A percentile compares a stretch with the other conserved stretches of the same genome.
These are phyloP conservation scores for Neurospora sublineolata DNA, from an alignment of 495 filamentous ascomycete genomes.

Conservation along the genomic window DNA sequence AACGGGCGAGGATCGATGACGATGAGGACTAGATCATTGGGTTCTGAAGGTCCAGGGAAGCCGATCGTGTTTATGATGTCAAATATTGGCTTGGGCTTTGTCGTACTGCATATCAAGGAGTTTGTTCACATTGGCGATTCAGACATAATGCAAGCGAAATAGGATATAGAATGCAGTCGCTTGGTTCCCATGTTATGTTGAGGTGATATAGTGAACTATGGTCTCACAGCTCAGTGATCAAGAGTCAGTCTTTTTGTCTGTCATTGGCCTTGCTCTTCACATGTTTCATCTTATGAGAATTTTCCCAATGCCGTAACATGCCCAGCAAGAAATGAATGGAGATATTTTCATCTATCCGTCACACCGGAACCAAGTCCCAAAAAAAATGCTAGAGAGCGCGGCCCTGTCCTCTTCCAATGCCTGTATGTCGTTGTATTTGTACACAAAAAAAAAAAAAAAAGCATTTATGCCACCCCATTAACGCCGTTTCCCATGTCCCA, in stretches of 20 bases:
- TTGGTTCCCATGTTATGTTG: not conserved
- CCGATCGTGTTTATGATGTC: not conserved
- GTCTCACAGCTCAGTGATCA: too few species aligned
- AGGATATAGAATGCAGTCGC: not conserved
- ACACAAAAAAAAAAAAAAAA: not conserved
- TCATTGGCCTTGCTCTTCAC: not conserved
- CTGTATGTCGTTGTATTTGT: not conserved
- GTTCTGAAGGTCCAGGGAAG: not conserved
- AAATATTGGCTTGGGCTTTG: not conserved
- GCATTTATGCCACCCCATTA: not conserved
- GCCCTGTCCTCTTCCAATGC: not conserved
- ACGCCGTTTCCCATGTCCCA: not conserved
- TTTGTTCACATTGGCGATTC: not conserved
- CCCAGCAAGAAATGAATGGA: not conserved
- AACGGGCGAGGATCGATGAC: conserved; percentile 71
- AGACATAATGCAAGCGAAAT: not conserved
- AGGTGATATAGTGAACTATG: not conserved
- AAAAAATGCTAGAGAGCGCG: not conserved
- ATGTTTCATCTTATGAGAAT: not conserved
- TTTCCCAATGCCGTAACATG: not conserved
- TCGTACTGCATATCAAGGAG: not conserved
- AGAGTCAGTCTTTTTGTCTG: too few species aligned
- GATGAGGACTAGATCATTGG: conserved; percentile 36
- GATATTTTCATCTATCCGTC: not conserved
- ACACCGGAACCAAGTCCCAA: not conserved